Evolutionary conservation across 257 asterid species (phyloP), one percentile per base, ranked within the genome.

Genomic region (Plantago ovata): DNA sequence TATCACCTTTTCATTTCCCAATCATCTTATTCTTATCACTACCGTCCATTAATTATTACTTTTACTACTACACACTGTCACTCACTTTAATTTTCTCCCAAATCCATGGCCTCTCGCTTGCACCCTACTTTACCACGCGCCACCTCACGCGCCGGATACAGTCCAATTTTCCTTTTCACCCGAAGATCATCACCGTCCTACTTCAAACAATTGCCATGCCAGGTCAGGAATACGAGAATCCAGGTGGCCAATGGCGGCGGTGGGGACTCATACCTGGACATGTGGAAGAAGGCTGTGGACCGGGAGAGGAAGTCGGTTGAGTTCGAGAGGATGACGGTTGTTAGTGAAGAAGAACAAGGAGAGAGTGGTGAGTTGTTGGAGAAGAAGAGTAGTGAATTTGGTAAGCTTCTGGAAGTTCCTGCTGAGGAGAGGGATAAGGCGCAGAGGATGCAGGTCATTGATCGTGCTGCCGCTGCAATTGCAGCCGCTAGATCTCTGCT

Each of bases 391-490:
- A 69, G 70, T 13, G 88, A 85, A 61, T 92, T 92, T 74, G 67
- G 72, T 77, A 92, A 75, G 61, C 81, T 92, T 76, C 85, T 92
- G 1, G 79, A 85, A 42, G 86, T 85, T 14, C 41, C 90, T 12
- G 41, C 59, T 41, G 94, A 88, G 60, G 95, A 92, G 60, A 84
- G 98, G 24, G 95, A 92, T 44, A 85, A 77, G 65, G 75, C 78
- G 47, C 96, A 92, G 79, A 76, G 86, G 69, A 75, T 84, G 86
- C 96, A 92, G 77, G 94, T 88, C 6, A 79, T 92, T 65, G 98
- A 92, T 84, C 95, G 98, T 21, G 98, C 98, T 13, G 93, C 96
- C 4, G 98, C 98, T 1, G 96, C 96, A n/a, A 73, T 92, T 6
- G 80, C 98, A 1, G 98, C 98, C 0, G 95, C 98, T 0, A 78